phyloP scores from a whole-genome alignment of 1,284 basidiomycete genomes.

The Termitomyces sp. region DNA sequence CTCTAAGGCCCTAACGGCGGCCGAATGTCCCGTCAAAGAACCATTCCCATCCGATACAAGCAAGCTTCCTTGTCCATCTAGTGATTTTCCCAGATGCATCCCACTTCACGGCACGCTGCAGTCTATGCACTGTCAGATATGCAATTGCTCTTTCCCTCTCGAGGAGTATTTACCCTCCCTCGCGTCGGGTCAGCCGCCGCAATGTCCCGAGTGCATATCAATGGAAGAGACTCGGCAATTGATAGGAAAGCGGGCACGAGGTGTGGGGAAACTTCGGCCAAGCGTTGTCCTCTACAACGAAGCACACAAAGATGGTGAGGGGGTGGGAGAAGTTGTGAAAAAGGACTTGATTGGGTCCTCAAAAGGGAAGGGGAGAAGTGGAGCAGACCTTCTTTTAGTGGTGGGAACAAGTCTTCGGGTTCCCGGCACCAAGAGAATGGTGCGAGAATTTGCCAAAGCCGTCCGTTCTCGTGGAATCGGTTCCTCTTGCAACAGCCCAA shows the following conservation, averaged over 20 bases:
- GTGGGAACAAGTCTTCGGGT: constrained; percentile 89
- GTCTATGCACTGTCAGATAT: constrained; percentile 77
- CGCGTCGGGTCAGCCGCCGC: constrained; percentile 56
- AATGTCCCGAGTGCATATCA: constrained; percentile 77
- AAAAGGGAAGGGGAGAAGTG: constrained; percentile 58
- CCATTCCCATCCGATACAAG: constrained; percentile 16
- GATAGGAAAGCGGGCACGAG: constrained; percentile 76
- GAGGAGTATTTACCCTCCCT: constrained; percentile 54
- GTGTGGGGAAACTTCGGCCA: constrained; percentile 78
- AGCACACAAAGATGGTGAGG: constrained; percentile 81
- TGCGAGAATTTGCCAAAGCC: constrained; percentile 86
- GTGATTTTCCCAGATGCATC: constrained; percentile 71
- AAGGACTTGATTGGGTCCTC: constrained; percentile 69
- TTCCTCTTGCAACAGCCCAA: constrained; percentile 25
- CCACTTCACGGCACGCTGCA: constrained; percentile 88
- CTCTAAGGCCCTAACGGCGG: constrained; percentile 31
- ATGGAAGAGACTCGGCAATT: constrained; percentile 67
- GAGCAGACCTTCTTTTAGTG: constrained; percentile 84
- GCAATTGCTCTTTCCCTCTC: constrained; percentile 68
- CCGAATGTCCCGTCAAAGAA: constrained; percentile 14
- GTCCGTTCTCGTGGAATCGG: constrained; percentile 46
- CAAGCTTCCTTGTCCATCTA: constrained; percentile 37
- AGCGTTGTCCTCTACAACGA: constrained; percentile 93
- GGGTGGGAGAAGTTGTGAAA: constrained; percentile 75
- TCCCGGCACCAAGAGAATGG: constrained; percentile 90